Percentiles rank a stretch among this genome's conserved stretches.
Evolutionary conservation across 345 rosid genomes (phyloP).

Genomic region (Acer negundo): DNA sequence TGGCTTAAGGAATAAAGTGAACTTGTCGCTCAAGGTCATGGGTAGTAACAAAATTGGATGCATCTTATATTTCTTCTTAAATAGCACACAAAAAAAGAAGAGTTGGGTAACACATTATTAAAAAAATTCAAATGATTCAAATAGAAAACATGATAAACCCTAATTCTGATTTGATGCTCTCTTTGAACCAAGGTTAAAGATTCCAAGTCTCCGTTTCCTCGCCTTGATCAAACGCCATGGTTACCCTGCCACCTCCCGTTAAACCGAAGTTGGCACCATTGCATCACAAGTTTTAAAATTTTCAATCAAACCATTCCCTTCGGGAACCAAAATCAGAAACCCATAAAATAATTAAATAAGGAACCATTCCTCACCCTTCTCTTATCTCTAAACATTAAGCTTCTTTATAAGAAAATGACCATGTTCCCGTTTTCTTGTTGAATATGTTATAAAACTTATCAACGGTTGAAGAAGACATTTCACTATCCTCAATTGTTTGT

Average conservation of each 20-base stretch:
- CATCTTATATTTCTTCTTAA: not conserved
- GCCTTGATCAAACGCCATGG: not conserved
- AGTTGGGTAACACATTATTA: too few species aligned
- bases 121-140: not conserved
- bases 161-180: not conserved
- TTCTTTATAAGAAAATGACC: not conserved
- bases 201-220: not conserved
- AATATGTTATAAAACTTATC: not conserved
- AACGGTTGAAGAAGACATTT: not conserved
- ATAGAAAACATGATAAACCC: not conserved
- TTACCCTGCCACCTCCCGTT: not conserved
- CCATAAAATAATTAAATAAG: not conserved
- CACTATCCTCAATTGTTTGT: not conserved
- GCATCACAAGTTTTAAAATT: not conserved
- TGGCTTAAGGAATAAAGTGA: not conserved
- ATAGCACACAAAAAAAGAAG: not conserved
- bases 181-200: not conserved
- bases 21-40: not conserved
- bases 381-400: not conserved
- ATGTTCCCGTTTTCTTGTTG: not conserved
- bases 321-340: too few species aligned
- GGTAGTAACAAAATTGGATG: not conserved
- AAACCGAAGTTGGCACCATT: not conserved
- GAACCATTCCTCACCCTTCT: not conserved
- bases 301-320: not conserved